Evolutionary conservation across 164 flowering plant species (phyloP), one percentile per base, ranked within the genome.

Genomic region (Piper longum): DNA sequence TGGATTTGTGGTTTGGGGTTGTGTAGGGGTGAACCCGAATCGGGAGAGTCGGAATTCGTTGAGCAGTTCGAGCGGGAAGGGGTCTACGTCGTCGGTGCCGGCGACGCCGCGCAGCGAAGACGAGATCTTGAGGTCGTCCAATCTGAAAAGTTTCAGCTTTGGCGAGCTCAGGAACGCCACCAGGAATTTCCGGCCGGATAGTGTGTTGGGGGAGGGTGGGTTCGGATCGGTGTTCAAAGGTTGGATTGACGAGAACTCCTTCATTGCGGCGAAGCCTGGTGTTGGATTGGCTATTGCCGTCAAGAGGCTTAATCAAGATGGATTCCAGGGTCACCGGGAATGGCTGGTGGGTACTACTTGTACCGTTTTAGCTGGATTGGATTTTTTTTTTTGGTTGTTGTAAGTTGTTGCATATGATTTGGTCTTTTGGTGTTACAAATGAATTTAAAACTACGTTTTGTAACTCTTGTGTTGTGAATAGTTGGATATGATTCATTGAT

Each of bases 121-220:
- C 5, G 93, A 89, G 71, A 89, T 89, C 54, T 57, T 87, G 70
- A 81, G 79, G 64, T 73, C 83, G 0, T 59, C 89, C 13, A 83
- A 76, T 65, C 41, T 89, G 75, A 89, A 84, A 77, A 81, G 79
- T 72, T 85, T 89, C 51, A 45, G 62, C 68, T 87, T 83, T 52
- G 69, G 63, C 57, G 96, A 85, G 16, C 81, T 89, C 4, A 83
- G 68, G 70, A 73, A 72, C 4, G 85, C 96, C 62, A 89, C 96
- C 11, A 72, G 93, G 72, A 89, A 87, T 74, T 89, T 89, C 74
- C 81, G 96, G 0, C 96, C 96, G 1, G 96, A 89, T 57, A 86
- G 89, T 75, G 86, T 86, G 60, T 62, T 89, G 70, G 96, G 96
- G n/a, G 91, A 85, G 77, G 93, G 96, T 57, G 96, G 96, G 5